Percentiles rank a stretch among this genome's conserved stretches.
Evolutionary conservation across 306 rosid genomes (phyloP).

Genomic region (Vigna radiata): DNA sequence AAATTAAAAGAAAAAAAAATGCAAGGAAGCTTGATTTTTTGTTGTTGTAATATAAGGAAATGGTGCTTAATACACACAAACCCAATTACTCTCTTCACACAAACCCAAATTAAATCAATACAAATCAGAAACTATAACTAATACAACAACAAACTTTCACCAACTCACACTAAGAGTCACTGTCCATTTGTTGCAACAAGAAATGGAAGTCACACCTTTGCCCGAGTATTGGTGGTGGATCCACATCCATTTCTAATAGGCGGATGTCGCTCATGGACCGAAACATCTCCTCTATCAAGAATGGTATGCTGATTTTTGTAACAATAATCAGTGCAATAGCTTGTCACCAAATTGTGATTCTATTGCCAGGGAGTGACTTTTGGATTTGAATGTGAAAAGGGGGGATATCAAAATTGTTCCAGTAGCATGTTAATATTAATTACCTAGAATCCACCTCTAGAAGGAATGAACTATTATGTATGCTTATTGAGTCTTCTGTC

Average conservation of each 20-base stretch:
- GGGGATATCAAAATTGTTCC: not conserved
- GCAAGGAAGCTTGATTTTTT: too few species aligned
- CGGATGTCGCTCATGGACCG: constrained; percentile 71
- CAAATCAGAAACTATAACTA: constrained; percentile 40
- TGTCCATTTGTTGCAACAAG: constrained; percentile 66
- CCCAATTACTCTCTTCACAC: constrained; percentile 47
- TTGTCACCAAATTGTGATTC: constrained; percentile 35
- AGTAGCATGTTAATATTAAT: constrained; percentile 30
- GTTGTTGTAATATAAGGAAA: too few species aligned
- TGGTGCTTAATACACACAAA: too few species aligned
- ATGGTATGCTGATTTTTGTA: constrained; percentile 75
- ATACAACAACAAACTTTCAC: constrained; percentile 29
- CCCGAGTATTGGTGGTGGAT: constrained; percentile 73
- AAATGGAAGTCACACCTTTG: constrained; percentile 88
- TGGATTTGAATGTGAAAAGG: constrained; percentile 1
- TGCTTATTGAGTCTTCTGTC: constrained; percentile 85
- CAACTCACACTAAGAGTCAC: constrained; percentile 48
- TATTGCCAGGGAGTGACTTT: not conserved
- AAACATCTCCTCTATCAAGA: constrained; percentile 89
- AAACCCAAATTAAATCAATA: constrained; percentile 46
- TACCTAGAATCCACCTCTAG: constrained; percentile 90
- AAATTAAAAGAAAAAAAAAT: too few species aligned
- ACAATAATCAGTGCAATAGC: constrained; percentile 27
- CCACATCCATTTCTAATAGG: constrained; percentile 69
- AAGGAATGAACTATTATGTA: constrained; percentile 78